A percentile compares a stretch with the other conserved stretches of the same genome.
Evolutionary conservation across 2,329 filamentous ascomycete genomes (phyloP).

Genomic region (Colletotrichum cuscutae): DNA sequence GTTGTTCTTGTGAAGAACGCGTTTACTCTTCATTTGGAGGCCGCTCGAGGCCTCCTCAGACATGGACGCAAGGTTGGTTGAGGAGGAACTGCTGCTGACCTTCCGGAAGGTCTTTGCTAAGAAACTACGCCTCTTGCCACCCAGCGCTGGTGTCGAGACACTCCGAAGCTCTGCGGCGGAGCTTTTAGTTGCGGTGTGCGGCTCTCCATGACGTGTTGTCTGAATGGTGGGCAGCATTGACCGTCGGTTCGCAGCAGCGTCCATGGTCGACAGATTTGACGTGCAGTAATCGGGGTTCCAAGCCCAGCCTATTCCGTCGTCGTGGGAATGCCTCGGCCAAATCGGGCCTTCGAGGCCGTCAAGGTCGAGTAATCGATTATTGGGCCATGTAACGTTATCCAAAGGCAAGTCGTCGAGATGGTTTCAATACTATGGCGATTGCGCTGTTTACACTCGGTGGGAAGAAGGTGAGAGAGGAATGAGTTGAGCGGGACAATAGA

Average conservation of each 20-base stretch:
- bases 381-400: slow-evolving; percentile 31
- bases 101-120: slow-evolving; percentile 36
- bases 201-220: slow-evolving; percentile 33
- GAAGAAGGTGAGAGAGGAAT: neutral
- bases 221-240: slow-evolving; percentile 33
- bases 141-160: slow-evolving; percentile 22
- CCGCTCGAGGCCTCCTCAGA: slow-evolving; percentile 12
- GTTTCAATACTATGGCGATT: neutral
- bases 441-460: neutral
- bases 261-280: slow-evolving; percentile 29
- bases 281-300: slow-evolving; percentile 13
- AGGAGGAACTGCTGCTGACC: slow-evolving; percentile 34
- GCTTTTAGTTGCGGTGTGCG: slow-evolving; percentile 9
- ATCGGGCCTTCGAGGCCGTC: slow-evolving; percentile 28
- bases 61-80: slow-evolving; percentile 28
- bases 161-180: slow-evolving; percentile 19
- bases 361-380: slow-evolving; percentile 34
- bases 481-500: neutral
- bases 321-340: slow-evolving; percentile 26
- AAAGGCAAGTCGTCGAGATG: slow-evolving; percentile 14
- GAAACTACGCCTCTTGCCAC: slow-evolving; percentile 33
- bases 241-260: slow-evolving; percentile 27
- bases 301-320: slow-evolving; percentile 26
- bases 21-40: slow-evolving; percentile 22
- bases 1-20: slow-evolving; percentile 48